Percentiles rank a stretch among this genome's conserved stretches.
Conservation (phyloP, 2,329 filamentous ascomycete genomes). For the Emergomyces africanus region DNA sequence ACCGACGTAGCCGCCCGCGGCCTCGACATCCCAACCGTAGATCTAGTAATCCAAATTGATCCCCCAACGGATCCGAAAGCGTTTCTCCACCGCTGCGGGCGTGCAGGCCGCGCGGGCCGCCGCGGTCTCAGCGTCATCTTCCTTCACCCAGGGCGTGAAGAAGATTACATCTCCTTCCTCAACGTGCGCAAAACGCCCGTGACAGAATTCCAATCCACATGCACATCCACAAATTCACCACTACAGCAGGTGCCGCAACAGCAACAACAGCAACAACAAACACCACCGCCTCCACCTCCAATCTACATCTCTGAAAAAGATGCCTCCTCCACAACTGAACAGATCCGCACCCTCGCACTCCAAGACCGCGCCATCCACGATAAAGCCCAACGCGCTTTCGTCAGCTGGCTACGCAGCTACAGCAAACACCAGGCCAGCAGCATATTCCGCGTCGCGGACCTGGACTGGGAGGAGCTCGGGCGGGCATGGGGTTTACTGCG, state of each 20-base stretch:
- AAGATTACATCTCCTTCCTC: conserved; percentile 81
- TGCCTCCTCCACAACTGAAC: conserved; percentile 43
- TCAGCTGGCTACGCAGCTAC: conserved; percentile 86
- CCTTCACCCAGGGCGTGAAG: conserved; percentile 71
- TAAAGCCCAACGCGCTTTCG: conserved; percentile 81
- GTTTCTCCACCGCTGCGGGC: conserved; percentile 53
- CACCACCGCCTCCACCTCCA: conserved; percentile 30
- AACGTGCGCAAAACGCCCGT: conserved; percentile 81
- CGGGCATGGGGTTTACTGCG: conserved; percentile 75
- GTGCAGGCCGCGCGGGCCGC: conserved; percentile 50
- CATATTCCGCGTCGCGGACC: conserved; percentile 71
- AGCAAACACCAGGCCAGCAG: conserved; percentile 80
- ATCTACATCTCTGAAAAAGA: conserved; percentile 49
- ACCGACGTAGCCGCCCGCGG: conserved; percentile 87
- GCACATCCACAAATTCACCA: conserved; percentile 24
- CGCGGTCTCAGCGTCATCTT: conserved; percentile 77
- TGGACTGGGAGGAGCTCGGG: conserved; percentile 75
- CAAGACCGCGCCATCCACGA: conserved; percentile 61
- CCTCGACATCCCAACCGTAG: conserved; percentile 82
- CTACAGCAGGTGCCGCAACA: too few species aligned
- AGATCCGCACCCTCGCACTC: conserved; percentile 45
- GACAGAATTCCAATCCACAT: conserved; percentile 7
- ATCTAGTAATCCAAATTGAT: conserved; percentile 82
- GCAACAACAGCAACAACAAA: conserved; percentile 25
- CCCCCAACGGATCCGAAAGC: conserved; percentile 79